Base-by-base conservation (phyloP, 2,329 filamentous ascomycete species). In the Aspergillus uvarum region DNA sequence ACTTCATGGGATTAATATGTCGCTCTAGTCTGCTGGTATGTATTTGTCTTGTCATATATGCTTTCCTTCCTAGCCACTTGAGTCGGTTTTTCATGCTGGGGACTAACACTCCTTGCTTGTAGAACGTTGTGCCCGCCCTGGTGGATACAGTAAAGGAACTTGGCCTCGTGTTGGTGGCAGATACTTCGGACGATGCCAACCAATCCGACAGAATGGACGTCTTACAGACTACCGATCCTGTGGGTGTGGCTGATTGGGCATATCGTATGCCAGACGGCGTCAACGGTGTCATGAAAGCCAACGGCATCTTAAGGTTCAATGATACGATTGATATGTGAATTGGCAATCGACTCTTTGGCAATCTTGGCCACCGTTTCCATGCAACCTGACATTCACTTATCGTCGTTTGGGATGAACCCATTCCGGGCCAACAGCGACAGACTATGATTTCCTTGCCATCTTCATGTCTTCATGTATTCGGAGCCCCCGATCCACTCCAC, bases 1-100 rank as follows among this genome's bases (percentile, higher is more conserved):
- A 99, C 74, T 91, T 99, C 66, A 99, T 99, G 95, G 95, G 95
- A 3, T 76, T 99, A 70, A 91, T 98, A 61, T 97, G 93, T 78
- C 92, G 89, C 67, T 94, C 91, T 32, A 86, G 89, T 66, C 82
- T 99, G 64, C 77, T 99, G 80, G 92, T 96, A 83, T 71, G 89
- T 44, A 44, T 44, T 44, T 19, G 38, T 19, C 16, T 83, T 26
- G 19, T 49, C 55, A 48, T 52, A 26, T 26, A 51, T 14, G 7
- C 31, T 21, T 29, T 3, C n/a, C 49, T 32, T 11, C 12, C 51
- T 35, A 10, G 26, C 7, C 26, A 16, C 21, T 16, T 16, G 8
- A 10, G 6, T 14, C 11, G 42, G 24, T 29, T 26, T 42, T 35
- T 21, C 16, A 67, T 42, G n/a, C 26, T n/a, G 21, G 12, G 11